Conservation (phyloP, 768 basidiomycete genomes). For the Phylloporus arenicola region DNA sequence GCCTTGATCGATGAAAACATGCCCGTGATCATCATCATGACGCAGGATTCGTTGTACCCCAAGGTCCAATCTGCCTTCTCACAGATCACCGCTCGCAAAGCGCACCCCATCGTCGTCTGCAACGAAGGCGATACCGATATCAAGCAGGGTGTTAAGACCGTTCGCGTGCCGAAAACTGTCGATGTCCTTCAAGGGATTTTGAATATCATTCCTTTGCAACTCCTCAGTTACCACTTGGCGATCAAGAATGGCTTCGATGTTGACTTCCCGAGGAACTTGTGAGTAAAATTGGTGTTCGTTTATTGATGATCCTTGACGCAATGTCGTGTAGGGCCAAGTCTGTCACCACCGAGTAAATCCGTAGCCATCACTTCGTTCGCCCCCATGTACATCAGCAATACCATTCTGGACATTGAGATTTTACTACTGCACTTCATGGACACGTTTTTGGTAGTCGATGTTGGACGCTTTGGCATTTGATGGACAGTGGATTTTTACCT, state of each 20-base stretch:
- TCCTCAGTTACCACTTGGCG: slow-evolving; percentile 94
- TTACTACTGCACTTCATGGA: slow-evolving; percentile 19
- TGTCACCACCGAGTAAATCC: slow-evolving; percentile 62
- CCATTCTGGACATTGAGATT: slow-evolving; percentile 13
- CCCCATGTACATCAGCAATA: not conserved
- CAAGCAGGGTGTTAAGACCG: slow-evolving; percentile 69
- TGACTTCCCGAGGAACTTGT: slow-evolving; percentile 97
- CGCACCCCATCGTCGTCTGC: slow-evolving; percentile 91
- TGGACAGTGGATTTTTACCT: slow-evolving; percentile 11
- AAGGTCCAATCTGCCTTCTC: slow-evolving; percentile 96
- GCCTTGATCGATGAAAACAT: slow-evolving; percentile 98
- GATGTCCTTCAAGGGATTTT: slow-evolving; percentile 93
- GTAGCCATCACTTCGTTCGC: not conserved
- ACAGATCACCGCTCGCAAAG: slow-evolving; percentile 97
- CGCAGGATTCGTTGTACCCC: slow-evolving; percentile 94
- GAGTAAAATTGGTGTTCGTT: slow-evolving; percentile 28
- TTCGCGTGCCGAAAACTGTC: slow-evolving; percentile 91
- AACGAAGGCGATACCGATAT: slow-evolving; percentile 87
- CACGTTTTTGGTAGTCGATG: slow-evolving; percentile 21
- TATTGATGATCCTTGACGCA: slow-evolving; percentile 8
- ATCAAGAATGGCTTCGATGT: slow-evolving; percentile 96
- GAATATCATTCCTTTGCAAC: slow-evolving; percentile 94
- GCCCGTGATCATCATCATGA: slow-evolving; percentile 99
- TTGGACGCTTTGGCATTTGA: slow-evolving; percentile 26
- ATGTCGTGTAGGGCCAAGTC: slow-evolving; percentile 57